These are phyloP conservation scores for Picea engelmannii DNA, from an alignment of 83 land plant genomes.

Conservation along the genomic window DNA sequence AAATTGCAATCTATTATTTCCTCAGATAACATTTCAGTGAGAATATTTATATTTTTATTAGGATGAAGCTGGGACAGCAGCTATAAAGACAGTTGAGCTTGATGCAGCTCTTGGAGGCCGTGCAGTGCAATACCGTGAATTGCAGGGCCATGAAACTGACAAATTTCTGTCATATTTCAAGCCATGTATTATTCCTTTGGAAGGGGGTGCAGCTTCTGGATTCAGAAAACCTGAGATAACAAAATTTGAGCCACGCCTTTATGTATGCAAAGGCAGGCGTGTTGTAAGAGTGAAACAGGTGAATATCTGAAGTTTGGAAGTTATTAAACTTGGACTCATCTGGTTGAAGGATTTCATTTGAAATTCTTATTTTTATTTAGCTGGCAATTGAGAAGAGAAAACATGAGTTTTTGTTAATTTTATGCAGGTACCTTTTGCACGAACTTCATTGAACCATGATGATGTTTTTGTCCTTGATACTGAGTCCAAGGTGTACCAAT, in stretches of 20 bases:
- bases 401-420: too few species aligned
- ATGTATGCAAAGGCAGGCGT: slow-evolving; percentile 81
- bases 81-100: slow-evolving; percentile 93
- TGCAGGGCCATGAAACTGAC: slow-evolving; percentile 95
- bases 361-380: too few species aligned
- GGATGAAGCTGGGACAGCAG: slow-evolving; percentile 99
- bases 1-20: too few species aligned
- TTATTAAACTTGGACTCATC: neutral
- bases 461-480: slow-evolving; percentile 97
- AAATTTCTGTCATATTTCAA: slow-evolving; percentile 94
- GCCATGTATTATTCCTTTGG: slow-evolving; percentile 87
- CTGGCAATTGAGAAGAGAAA: too few species aligned
- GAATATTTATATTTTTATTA: slow-evolving; percentile 10
- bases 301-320: neutral
- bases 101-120: slow-evolving; percentile 95
- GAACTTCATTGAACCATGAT: slow-evolving; percentile 94
- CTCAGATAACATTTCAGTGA: too few species aligned
- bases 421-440: slow-evolving; percentile 88
- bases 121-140: slow-evolving; percentile 93
- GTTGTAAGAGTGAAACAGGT: slow-evolving; percentile 85
- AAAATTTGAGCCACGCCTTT: slow-evolving; percentile 81
- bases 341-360: neutral
- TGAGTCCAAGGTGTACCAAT: slow-evolving; percentile 82
- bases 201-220: slow-evolving; percentile 96
- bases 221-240: slow-evolving; percentile 78